Base-by-base conservation (phyloP, 2,329 filamentous ascomycete species). In the Mollisiaceae sp. region DNA sequence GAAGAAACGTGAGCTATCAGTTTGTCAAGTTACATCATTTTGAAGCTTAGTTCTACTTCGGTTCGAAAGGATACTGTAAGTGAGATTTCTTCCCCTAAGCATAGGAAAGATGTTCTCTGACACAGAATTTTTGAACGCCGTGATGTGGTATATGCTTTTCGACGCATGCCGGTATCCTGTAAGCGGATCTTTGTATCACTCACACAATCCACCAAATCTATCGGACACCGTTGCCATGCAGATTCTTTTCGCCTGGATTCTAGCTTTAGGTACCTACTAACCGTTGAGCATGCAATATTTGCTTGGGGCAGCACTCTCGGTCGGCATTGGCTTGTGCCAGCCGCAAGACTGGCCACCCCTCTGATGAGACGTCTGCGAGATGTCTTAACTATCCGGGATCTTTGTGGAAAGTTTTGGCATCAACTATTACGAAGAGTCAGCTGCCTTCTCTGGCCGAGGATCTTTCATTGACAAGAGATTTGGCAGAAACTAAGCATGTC, bases 361-460 rank as follows among this genome's bases (percentile, higher is more conserved):
- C 8, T 66, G 9, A 67, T 65, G 61, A 61, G 67, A 11, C 32
- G 47, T 2, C 58, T 66, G 58, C 43, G 47, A 24, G 63, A 67
- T 35, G 47, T 66, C 1, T 58, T 36, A 11, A 64, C 63, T 15
- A 59, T 69, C 54, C 57, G 67, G n/a, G 59, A 57, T 22, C 50
- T 66, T 15, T 67, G 65, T 63, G 67, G 67, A 27, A 64, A 62
- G 41, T 64, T 65, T 38, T 69, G 67, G 67, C 67, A 69, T 61
- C 67, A 69, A 35, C 14, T 64, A 1, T 36, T 67, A 4, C 54
- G 67, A 14, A 50, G 63, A 50, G 63, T 65, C 24, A 24, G 65
- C 61, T 27, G 8, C 14, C 15, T 32, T 9, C 20, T 2, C 8
- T 20, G 14, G 27, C 20, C 20, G 15, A 32, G 14, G 15, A 20